Conservation (phyloP, 2,329 filamentous ascomycete genomes). For the Penicillium sclerotiorum region DNA sequence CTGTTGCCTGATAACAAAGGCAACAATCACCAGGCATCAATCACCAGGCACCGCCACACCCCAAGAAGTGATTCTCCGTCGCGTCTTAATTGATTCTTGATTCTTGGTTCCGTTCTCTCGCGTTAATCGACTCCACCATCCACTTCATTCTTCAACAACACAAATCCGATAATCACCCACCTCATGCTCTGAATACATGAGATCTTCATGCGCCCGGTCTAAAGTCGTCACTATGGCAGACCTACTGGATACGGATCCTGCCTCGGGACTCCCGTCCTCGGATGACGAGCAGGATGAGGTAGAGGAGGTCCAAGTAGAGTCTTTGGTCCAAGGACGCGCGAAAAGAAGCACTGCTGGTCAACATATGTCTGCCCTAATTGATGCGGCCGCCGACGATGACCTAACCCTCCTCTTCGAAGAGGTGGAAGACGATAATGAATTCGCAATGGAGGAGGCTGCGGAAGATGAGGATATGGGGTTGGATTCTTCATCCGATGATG, state of each 20-base stretch:
- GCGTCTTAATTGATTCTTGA: constrained; percentile 2
- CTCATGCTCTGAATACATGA: background rate
- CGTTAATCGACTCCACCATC: no score
- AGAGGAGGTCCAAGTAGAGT: constrained; percentile 29
- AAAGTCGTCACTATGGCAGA: constrained; percentile 16
- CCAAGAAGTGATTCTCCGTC: background rate
- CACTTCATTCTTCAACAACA: background rate
- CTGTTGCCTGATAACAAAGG: constrained; percentile 10
- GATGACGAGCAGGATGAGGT: constrained; percentile 20
- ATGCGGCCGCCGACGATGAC: constrained; percentile 72
- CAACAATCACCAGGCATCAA: constrained; percentile 1
- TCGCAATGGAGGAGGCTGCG: constrained; percentile 37
- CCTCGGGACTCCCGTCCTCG: constrained; percentile 29
- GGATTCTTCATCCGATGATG: constrained; percentile 81
- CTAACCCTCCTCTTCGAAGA: constrained; percentile 66
- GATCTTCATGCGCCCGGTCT: background rate
- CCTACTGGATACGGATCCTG: constrained; percentile 32
- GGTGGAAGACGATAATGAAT: constrained; percentile 58
- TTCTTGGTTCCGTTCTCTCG: background rate
- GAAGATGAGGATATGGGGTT: constrained; percentile 71
- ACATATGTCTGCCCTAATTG: constrained; percentile 76
- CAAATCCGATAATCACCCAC: background rate
- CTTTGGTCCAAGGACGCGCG: constrained; percentile 54
- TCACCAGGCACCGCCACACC: constrained; percentile 12
- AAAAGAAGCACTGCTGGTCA: constrained; percentile 83